phyloP scores from a whole-genome alignment of 371 early-diverging fungal species.

The Capillidium rhysosporum region DNA sequence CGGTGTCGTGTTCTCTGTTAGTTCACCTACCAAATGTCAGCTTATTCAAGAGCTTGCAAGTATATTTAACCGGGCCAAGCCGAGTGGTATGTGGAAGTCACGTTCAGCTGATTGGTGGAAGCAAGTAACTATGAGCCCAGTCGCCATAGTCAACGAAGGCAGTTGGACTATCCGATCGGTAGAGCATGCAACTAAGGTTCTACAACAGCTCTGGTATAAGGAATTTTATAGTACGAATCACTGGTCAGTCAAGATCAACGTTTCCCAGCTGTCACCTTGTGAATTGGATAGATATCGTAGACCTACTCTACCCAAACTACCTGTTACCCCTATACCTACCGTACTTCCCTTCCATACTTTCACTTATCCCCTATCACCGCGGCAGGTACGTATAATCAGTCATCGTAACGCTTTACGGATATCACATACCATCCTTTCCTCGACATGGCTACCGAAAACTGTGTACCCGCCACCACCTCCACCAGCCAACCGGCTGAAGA shows the following conservation, averaged over 20 bases:
- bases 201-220: constrained; percentile 44
- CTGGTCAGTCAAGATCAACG: constrained; percentile 2
- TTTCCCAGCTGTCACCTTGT: constrained; percentile 4
- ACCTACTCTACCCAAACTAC: constrained; percentile 34
- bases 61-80: constrained; percentile 7
- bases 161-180: constrained; percentile 49
- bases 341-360: constrained; percentile 88
- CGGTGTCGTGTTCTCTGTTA: constrained; percentile 16
- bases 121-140: background rate
- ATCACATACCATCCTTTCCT: constrained; percentile 38
- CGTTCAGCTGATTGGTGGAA: background rate
- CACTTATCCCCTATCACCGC: constrained; percentile 61
- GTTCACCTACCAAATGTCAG: background rate
- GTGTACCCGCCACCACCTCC: constrained; percentile 66
- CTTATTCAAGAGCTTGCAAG: background rate
- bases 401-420: constrained; percentile 69
- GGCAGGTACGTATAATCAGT: constrained; percentile 69
- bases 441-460: constrained; percentile 41
- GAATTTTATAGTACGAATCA: constrained; percentile 17
- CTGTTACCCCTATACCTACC: constrained; percentile 53
- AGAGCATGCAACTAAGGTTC: constrained; percentile 32
- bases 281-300: constrained; percentile 24
- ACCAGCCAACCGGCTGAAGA: constrained; percentile 29
- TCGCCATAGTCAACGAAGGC: constrained; percentile 30
- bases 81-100: background rate